Conservation (phyloP, 228 moss, liverwort and hornwort species). For the Sphagnum fallax region DNA sequence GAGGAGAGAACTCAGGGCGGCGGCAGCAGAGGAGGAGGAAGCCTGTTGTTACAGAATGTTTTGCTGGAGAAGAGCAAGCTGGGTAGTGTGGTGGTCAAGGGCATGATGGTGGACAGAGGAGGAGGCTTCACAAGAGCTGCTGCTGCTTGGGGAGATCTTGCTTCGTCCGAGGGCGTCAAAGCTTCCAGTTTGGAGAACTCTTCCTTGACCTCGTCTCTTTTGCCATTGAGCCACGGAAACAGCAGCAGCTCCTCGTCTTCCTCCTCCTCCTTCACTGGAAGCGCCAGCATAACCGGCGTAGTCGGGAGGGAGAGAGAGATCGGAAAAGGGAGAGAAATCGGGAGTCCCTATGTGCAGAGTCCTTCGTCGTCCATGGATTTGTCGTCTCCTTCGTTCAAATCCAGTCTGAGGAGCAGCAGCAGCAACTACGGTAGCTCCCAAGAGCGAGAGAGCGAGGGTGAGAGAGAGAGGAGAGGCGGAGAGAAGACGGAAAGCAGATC, state of each 20-base stretch:
- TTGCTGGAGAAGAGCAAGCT: no score
- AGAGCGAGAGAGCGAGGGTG: background rate
- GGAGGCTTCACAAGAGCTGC: no score
- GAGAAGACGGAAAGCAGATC: background rate
- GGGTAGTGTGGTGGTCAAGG: no score
- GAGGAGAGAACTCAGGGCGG: no score
- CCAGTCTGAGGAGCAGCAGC: background rate
- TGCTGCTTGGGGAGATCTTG: no score
- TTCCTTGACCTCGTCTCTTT: no score
- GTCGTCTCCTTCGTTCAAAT: background rate
- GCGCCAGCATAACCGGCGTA: conserved; percentile 20
- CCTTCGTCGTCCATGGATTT: background rate
- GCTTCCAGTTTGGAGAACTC: no score
- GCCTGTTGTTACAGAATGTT: no score
- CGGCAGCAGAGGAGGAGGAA: no score
- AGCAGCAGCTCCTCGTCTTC: conserved; percentile 14
- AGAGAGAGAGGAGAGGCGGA: background rate
- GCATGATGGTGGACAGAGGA: no score
- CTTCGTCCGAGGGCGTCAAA: no score
- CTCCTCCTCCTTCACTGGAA: conserved; percentile 33
- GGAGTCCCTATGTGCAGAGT: conserved; percentile 7
- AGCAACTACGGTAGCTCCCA: background rate
- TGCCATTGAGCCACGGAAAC: no score
- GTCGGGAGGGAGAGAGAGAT: conserved; percentile 21
- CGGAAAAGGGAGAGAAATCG: conserved; percentile 17